phyloP scores from a whole-genome alignment of 495 filamentous ascomycete species.

The Delitschia confertaspora region DNA sequence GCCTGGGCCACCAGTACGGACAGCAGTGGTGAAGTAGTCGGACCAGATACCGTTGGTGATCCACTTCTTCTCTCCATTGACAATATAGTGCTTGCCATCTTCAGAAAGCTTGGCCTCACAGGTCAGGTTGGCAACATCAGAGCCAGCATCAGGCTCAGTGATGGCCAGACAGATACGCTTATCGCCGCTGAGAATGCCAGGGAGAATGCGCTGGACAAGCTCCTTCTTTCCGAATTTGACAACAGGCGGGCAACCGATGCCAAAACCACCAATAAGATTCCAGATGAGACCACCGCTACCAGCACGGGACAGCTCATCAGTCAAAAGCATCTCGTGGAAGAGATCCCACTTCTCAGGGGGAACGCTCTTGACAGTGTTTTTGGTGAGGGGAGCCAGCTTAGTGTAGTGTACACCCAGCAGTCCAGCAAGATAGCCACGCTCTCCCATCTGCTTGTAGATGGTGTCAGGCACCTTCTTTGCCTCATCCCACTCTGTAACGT shows the following conservation, averaged over 20 bases:
- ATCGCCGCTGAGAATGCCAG: conserved; percentile 79
- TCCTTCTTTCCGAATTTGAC: conserved; percentile 87
- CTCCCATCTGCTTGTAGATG: conserved; percentile 94
- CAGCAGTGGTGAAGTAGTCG: conserved; percentile 96
- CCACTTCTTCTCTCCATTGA: conserved; percentile 99
- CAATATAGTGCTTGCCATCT: conserved; percentile 97
- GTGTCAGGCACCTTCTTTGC: conserved; percentile 73
- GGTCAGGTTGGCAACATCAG: conserved; percentile 87
- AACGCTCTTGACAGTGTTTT: conserved; percentile 64
- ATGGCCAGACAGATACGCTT: conserved; percentile 92
- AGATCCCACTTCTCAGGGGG: conserved; percentile 87
- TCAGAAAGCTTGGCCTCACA: conserved; percentile 89
- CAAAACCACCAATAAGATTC: conserved; percentile 92
- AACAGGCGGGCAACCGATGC: conserved; percentile 84
- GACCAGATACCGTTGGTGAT: conserved; percentile 96
- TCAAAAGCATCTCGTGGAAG: conserved; percentile 93
- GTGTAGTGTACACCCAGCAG: conserved; percentile 77
- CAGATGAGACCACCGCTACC: conserved; percentile 95
- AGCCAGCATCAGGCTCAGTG: conserved; percentile 69
- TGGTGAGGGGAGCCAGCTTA: conserved; percentile 57
- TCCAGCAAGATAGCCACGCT: conserved; percentile 83
- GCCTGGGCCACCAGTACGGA: conserved; percentile 74
- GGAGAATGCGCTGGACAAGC: conserved; percentile 73
- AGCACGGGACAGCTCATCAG: conserved; percentile 82
- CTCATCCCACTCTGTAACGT: conserved; percentile 95